Evolutionary conservation across 2,329 filamentous ascomycete species (phyloP).

Genomic region (Aureobasidium pullulans): DNA sequence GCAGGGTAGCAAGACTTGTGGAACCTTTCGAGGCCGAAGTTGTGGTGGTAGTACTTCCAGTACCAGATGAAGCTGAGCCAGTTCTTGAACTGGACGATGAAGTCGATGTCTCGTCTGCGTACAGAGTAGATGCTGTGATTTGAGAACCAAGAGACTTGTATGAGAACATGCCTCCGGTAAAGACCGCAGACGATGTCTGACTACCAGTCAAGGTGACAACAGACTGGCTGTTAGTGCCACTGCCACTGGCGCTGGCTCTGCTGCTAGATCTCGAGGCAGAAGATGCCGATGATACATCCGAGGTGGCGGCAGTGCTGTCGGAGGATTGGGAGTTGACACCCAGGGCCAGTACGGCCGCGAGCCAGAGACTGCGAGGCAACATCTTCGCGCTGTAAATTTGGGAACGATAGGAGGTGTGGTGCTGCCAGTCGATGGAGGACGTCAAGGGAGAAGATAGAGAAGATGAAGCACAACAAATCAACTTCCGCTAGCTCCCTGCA

Average conservation of each 20-base stretch:
- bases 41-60: slow-evolving; percentile 14
- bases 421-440: background rate
- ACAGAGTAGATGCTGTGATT: slow-evolving; percentile 10
- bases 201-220: slow-evolving; percentile 13
- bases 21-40: slow-evolving; percentile 13
- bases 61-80: background rate
- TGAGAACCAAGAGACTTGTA: slow-evolving; percentile 6
- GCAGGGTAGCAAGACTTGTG: slow-evolving; percentile 14
- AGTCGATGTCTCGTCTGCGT: background rate
- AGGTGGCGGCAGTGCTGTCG: background rate
- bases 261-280: slow-evolving; percentile 16
- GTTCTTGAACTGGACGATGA: background rate
- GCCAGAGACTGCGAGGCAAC: slow-evolving; percentile 24
- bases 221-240: slow-evolving; percentile 17
- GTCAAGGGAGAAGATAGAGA: background rate
- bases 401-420: background rate
- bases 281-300: slow-evolving; percentile 18
- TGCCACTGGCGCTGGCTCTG: slow-evolving; percentile 18
- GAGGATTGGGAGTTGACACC: slow-evolving; percentile 22
- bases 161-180: slow-evolving; percentile 4
- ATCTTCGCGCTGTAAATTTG: slow-evolving; percentile 17
- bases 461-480: background rate
- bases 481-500: background rate
- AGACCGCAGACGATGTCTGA: background rate
- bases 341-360: slow-evolving; percentile 29